Evolutionary conservation across 495 filamentous ascomycete genomes (phyloP), one percentile per base, ranked within the genome.

Genomic region (Aspergillus ellipticus): DNA sequence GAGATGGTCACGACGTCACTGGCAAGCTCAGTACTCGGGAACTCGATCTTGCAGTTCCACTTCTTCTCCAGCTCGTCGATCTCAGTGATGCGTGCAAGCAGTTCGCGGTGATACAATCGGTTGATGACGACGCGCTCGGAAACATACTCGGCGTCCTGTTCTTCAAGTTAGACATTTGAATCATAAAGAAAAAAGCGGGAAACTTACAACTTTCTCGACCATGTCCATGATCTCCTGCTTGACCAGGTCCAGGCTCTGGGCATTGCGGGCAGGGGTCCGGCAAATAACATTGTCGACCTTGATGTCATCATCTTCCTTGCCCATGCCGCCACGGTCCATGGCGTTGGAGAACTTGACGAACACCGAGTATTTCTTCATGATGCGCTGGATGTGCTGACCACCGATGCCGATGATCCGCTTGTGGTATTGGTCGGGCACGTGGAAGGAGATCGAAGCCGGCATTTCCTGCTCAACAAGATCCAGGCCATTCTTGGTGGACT

Each of bases 341-440:
- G 95, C 94, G 65, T 99, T 99, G 59, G 91, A 96, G 67, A 99
- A 99, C 69, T 99, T 99, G 76, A 99, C 94, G 59, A 97, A 99
- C 54, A 99, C 94, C 2, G 94, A 99, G 75, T 99, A 95, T 72
- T 97, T 97, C 78, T 99, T 99, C 94, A 97, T 99, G 76, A 97
- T 97, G 54, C 92, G 92, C 68, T 99, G 94, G 63, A 99, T 99
- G 64, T 97, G 95, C 68, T 96, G 91, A 16, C 94, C 94, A 56
- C 94, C 95, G 56, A 97, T 97, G 51, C 94, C 94, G 60, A 99
- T 99, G 60, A 99, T 99, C 41, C 95, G 90, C 77, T 97, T 99
- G 73, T 99, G 94, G 67, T 99, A 99, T 65, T 97, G 92, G 63
- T 97, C 95, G n/a, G 94, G 94, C 21, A 99, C 94, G 66, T 99